Conservation (phyloP, 2,329 filamentous ascomycete genomes). For the Podosphaera aphanis region DNA sequence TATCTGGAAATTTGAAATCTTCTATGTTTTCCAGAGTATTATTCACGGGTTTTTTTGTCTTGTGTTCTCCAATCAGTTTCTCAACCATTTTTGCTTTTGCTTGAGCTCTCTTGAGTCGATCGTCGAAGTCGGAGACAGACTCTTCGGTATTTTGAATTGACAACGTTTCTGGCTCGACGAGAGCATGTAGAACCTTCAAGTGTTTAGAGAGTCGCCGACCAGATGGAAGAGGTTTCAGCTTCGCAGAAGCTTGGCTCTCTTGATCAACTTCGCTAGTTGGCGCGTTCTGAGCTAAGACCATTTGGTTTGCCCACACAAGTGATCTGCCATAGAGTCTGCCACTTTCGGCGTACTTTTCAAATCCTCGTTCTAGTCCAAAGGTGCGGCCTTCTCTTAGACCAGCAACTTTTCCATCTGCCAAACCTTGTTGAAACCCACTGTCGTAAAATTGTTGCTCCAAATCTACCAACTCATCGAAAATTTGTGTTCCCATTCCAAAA, state of each 20-base stretch:
- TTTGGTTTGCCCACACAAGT: slow-evolving; percentile 59
- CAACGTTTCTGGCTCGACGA: slow-evolving; percentile 58
- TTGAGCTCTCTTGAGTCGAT: slow-evolving; percentile 59
- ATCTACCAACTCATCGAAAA: slow-evolving; percentile 24
- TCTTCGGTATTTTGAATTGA: slow-evolving; percentile 70
- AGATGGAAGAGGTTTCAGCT: slow-evolving; percentile 16
- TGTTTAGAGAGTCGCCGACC: slow-evolving; percentile 56
- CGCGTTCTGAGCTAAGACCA: slow-evolving; percentile 19
- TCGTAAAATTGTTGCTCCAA: slow-evolving; percentile 52
- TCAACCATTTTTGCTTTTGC: slow-evolving; percentile 73
- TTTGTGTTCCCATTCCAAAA: slow-evolving; percentile 8
- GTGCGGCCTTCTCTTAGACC: slow-evolving; percentile 73
- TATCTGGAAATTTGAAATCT: too few relatives aligned
- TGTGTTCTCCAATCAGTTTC: slow-evolving; percentile 28
- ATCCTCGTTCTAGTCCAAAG: slow-evolving; percentile 79
- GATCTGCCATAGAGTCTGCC: slow-evolving; percentile 58
- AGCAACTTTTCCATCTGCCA: slow-evolving; percentile 49
- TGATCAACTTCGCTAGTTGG: background rate
- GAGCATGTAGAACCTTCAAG: slow-evolving; percentile 45
- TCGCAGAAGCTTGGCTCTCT: slow-evolving; percentile 1
- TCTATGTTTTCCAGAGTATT: too few relatives aligned
- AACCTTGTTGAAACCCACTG: slow-evolving; percentile 56
- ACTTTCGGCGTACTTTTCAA: slow-evolving; percentile 70
- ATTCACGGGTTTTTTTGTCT: too few relatives aligned
- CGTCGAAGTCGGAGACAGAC: slow-evolving; percentile 75